Evolutionary conservation across 2,329 filamentous ascomycete genomes (phyloP).

Genomic region (Colletotrichum aenigma): DNA sequence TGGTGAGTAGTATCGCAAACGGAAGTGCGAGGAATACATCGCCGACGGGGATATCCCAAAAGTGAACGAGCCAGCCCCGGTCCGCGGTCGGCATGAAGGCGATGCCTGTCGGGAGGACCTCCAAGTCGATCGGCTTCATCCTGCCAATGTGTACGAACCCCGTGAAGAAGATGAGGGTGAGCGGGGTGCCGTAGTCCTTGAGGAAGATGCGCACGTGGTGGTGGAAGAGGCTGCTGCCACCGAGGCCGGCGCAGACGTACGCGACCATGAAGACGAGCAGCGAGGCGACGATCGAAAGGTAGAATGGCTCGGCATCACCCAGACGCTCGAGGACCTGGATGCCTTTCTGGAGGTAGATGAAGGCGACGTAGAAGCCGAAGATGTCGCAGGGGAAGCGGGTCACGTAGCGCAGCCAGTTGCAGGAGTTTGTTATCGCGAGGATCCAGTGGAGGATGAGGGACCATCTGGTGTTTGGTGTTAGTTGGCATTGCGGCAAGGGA

Average conservation of each 20-base stretch:
- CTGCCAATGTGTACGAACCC: conserved; percentile 87
- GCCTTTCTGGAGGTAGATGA: conserved; percentile 90
- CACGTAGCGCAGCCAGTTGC: conserved; percentile 87
- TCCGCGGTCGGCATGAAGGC: conserved; percentile 80
- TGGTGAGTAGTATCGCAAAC: conserved; percentile 81
- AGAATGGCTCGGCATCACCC: conserved; percentile 70
- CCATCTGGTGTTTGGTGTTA: conserved; percentile 59
- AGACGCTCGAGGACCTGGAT: conserved; percentile 83
- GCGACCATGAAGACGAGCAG: conserved; percentile 79
- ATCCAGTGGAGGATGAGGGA: conserved; percentile 84
- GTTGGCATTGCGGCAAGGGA: rapidly evolving
- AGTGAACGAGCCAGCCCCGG: conserved; percentile 77
- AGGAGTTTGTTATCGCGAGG: conserved; percentile 82
- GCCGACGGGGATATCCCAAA: conserved; percentile 76
- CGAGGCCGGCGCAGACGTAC: conserved; percentile 75
- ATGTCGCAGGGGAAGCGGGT: conserved; percentile 93
- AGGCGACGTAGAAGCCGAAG: conserved; percentile 92
- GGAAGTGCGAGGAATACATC: conserved; percentile 87
- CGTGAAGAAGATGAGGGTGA: conserved; percentile 86
- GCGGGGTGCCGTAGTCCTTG: conserved; percentile 86
- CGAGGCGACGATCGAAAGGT: conserved; percentile 78
- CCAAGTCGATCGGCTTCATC: conserved; percentile 73
- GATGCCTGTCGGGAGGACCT: conserved; percentile 75
- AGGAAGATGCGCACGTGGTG: conserved; percentile 81
- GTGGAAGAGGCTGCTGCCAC: conserved; percentile 73